Percentiles rank a stretch among this genome's conserved stretches.
Evolutionary conservation across 345 rosid genomes (phyloP).

Genomic region (Populus davidiana): DNA sequence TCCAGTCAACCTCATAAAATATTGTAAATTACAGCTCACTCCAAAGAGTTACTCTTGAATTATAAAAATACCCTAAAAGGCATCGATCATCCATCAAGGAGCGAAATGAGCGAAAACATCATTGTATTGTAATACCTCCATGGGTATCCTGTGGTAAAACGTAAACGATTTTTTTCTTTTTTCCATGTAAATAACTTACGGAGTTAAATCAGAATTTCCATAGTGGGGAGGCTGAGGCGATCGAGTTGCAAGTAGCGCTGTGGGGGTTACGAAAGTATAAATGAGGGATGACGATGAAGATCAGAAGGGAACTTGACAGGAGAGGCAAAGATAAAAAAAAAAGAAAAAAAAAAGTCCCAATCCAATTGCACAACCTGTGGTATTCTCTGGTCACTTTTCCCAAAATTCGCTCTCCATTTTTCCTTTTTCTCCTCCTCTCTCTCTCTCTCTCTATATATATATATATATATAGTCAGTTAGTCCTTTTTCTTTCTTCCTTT

Average conservation of each 20-base stretch:
- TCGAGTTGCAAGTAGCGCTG: neutral
- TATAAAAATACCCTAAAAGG: neutral
- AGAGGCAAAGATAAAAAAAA: no score
- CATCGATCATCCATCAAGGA: no score
- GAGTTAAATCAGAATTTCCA: neutral
- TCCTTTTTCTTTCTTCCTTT: no score
- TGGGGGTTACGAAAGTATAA: conserved; percentile 1
- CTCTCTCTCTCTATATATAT: neutral
- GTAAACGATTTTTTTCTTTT: neutral
- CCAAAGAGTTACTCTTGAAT: no score
- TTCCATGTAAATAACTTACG: neutral
- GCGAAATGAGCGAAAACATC: no score
- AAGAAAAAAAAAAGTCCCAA: neutral
- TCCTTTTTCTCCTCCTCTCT: neutral
- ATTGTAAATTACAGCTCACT: no score
- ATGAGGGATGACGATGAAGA: conserved; percentile 17
- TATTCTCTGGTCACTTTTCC: conserved; percentile 4
- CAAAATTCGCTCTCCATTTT: conserved; percentile 10
- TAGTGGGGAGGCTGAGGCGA: neutral
- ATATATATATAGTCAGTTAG: no score
- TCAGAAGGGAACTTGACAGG: neutral
- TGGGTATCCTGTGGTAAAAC: no score
- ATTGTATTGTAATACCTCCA: no score
- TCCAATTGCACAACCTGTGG: neutral
- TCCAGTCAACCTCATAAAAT: neutral